Percentiles rank a stretch among this genome's conserved stretches.
phyloP scores from a whole-genome alignment of 768 basidiomycete genomes.

The Gymnopilus dilepis region DNA sequence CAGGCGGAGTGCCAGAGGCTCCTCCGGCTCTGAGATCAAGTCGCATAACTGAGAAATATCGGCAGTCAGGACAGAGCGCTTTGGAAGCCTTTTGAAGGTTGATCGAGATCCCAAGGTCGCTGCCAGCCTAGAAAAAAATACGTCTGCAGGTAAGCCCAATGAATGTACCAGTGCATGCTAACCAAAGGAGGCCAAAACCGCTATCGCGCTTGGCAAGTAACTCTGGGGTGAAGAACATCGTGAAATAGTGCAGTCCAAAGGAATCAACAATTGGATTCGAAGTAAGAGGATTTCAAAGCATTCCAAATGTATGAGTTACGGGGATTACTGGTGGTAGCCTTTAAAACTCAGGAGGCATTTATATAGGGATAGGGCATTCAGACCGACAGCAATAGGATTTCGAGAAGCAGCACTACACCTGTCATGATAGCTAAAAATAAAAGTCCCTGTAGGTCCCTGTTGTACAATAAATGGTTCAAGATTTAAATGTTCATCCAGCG shows the following conservation, averaged over 20 bases:
- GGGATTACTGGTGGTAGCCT: not conserved
- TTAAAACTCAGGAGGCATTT: not conserved
- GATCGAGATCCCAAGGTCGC: constrained; percentile 90
- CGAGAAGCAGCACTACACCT: constrained; percentile 11
- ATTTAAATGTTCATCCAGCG: constrained; percentile 49
- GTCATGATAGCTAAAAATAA: constrained; percentile 11
- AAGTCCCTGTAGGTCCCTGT: constrained; percentile 15
- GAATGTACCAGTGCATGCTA: not conserved
- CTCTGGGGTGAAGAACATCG: constrained; percentile 89
- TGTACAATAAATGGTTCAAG: constrained; percentile 30
- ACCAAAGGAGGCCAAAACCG: constrained; percentile 91
- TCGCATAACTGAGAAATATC: constrained; percentile 83
- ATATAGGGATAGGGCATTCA: constrained; percentile 4
- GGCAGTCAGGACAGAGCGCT: constrained; percentile 82
- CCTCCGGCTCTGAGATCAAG: constrained; percentile 80
- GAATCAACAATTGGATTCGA: too few species aligned
- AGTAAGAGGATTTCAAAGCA: too few species aligned
- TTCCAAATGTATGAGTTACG: not conserved
- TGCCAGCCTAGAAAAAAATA: constrained; percentile 67
- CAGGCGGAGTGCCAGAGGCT: constrained; percentile 84
- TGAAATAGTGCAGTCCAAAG: not conserved
- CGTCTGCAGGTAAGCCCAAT: not conserved
- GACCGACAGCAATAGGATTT: not conserved
- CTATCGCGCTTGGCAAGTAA: constrained; percentile 82
- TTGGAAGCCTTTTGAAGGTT: constrained; percentile 83